Percentiles rank a stretch among this genome's conserved stretches.
These are phyloP conservation scores for Schizothecium vesticola DNA, from an alignment of 495 filamentous ascomycete genomes.

Conservation along the genomic window DNA sequence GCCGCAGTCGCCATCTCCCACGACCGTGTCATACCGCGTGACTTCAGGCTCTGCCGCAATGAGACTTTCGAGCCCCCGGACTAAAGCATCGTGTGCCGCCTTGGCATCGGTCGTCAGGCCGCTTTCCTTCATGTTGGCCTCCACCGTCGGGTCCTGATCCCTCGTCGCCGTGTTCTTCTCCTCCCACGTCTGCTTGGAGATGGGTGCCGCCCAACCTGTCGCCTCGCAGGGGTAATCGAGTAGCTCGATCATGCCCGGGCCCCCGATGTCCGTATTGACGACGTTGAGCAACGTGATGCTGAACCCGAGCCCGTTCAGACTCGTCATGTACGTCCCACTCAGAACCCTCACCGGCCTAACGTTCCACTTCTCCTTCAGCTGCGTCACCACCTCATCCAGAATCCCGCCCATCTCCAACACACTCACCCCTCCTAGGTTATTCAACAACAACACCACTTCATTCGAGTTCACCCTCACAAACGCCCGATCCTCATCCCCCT, in stretches of 20 bases:
- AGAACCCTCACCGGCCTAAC: conserved; percentile 67
- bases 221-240: conserved; percentile 83
- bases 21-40: conserved; percentile 84
- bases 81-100: conserved; percentile 54
- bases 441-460: conserved; percentile 72
- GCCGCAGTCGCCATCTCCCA: conserved; percentile 95
- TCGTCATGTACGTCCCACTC: conserved; percentile 72
- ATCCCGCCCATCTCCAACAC: conserved; percentile 85
- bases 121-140: conserved; percentile 53
- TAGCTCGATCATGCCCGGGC: conserved; percentile 77
- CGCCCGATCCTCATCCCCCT: conserved; percentile 70
- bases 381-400: conserved; percentile 76
- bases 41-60: conserved; percentile 77
- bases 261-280: conserved; percentile 70
- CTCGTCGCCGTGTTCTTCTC: conserved; percentile 42
- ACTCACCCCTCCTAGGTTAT: conserved; percentile 92
- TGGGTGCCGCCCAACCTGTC: conserved; percentile 74
- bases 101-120: conserved; percentile 63
- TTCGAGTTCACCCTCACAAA: conserved; percentile 66
- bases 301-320: conserved; percentile 88
- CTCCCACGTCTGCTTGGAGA: conserved; percentile 58
- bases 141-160: conserved; percentile 34
- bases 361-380: conserved; percentile 62
- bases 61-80: conserved; percentile 62
- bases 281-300: conserved; percentile 80